These are phyloP conservation scores for Piper betle DNA, from an alignment of 164 flowering plant genomes.

Conservation along the genomic window DNA sequence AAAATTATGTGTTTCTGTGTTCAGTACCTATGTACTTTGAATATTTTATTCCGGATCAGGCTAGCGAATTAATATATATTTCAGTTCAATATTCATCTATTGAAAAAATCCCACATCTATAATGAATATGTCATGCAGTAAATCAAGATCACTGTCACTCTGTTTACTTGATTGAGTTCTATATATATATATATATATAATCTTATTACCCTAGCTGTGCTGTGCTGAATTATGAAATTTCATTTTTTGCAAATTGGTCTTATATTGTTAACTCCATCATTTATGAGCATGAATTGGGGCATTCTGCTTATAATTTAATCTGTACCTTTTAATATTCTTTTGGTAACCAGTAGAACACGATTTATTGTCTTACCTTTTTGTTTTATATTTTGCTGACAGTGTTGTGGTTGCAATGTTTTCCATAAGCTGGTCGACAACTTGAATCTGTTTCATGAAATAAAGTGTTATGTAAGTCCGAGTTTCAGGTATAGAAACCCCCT, in stretches of 20 bases:
- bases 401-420: slow-evolving; percentile 84
- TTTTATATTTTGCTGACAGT: slow-evolving; percentile 29
- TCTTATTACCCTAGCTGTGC: neutral
- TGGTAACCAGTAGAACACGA: too few relatives aligned
- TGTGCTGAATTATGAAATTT: neutral
- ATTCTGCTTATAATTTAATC: too few relatives aligned
- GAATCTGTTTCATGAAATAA: slow-evolving; percentile 88
- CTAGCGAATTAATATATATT: too few relatives aligned
- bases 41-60: too few relatives aligned
- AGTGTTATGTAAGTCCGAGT: slow-evolving; percentile 62
- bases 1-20: too few relatives aligned
- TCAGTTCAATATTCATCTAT: too few relatives aligned
- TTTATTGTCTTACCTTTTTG: neutral
- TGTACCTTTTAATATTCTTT: too few relatives aligned
- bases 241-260: neutral
- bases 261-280: neutral
- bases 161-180: too few relatives aligned
- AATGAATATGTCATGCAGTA: too few relatives aligned
- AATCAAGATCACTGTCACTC: too few relatives aligned
- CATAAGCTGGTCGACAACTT: slow-evolving; percentile 92
- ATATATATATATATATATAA: neutral
- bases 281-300: neutral
- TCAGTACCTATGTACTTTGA: too few relatives aligned
- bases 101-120: too few relatives aligned
- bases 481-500: slow-evolving; percentile 43